Percentiles rank a stretch among this genome's conserved stretches.
Conservation (phyloP, 108 stramenopile species). For the Fragilariopsis cylindrus region DNA sequence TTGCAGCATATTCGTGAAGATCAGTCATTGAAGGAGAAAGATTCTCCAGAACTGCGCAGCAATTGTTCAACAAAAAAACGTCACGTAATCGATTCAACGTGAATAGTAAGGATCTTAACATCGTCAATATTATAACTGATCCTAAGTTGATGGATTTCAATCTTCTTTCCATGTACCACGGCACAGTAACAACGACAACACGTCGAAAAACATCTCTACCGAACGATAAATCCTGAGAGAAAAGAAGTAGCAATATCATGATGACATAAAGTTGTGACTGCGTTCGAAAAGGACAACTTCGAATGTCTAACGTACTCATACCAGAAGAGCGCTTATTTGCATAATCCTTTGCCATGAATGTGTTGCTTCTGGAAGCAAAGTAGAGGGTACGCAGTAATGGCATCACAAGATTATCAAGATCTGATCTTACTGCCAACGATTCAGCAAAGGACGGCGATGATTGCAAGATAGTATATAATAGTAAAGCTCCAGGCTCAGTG, state of each 20-base stretch:
- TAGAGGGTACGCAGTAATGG: slow-evolving; percentile 70
- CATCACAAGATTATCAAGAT: slow-evolving; percentile 71
- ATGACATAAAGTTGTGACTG: slow-evolving; percentile 82
- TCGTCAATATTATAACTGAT: slow-evolving; percentile 63
- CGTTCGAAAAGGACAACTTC: slow-evolving; percentile 68
- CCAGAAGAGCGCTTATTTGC: background rate
- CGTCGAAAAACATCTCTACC: slow-evolving; percentile 76
- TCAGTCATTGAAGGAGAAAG: slow-evolving; percentile 60
- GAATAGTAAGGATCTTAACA: slow-evolving; percentile 72
- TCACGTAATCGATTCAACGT: slow-evolving; percentile 72
- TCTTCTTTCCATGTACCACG: slow-evolving; percentile 81
- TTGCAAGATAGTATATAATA: slow-evolving; percentile 73
- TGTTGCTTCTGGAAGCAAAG: slow-evolving; percentile 32
- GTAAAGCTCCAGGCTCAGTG: slow-evolving; percentile 69
- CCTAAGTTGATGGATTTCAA: slow-evolving; percentile 71
- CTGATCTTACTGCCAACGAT: slow-evolving; percentile 59
- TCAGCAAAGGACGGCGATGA: slow-evolving; percentile 73
- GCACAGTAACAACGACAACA: slow-evolving; percentile 42
- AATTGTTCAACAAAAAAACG: slow-evolving; percentile 79
- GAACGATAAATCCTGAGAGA: slow-evolving; percentile 84
- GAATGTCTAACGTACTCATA: slow-evolving; percentile 22
- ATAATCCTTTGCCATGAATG: slow-evolving; percentile 30
- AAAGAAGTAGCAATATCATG: slow-evolving; percentile 74
- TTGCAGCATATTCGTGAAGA: slow-evolving; percentile 73
- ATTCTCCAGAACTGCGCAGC: slow-evolving; percentile 76